Evolutionary conservation across 78 protist species (phyloP), one percentile per base, ranked within the genome.

Genomic region (Dictyostelium purpureum): DNA sequence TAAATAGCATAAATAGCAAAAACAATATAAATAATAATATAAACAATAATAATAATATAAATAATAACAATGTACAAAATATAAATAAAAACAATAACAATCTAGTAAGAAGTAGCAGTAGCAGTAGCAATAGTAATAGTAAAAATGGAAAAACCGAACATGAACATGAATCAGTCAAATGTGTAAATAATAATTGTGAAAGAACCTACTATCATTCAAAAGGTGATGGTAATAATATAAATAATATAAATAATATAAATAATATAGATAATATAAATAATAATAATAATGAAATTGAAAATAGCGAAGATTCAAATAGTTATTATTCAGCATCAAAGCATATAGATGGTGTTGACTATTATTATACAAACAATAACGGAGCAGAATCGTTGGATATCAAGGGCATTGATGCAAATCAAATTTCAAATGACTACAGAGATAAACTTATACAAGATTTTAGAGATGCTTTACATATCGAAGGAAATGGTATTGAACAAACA

Each of bases 341-440:
- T 51, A 16, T 51, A 21, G 56, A 75, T 35, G 81, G 81, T 33
- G 51, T 75, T 21, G 81, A 75, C 38, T 75, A 75, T 75, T 52
- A 75, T 52, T 75, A 75, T 75, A 75, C 81, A 38, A 75, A 75
- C 52, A 75, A 75, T 35, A 75, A 75, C 52, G 81, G 81, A 31
- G 81, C 52, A 5, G 81, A 75, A 21, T 51, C 61, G 16, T 51
- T 75, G 35, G 38, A 21, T 75, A 75, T 75, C 21, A 47, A 51
- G 33, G 81, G 81, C 31, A 52, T 35, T 4, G 81, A 75, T 75
- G 47, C 81, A 51, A 47, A n/a, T 35, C 33, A 59, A 28, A 24
- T 75, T 33, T 19, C 31, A 21, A 7, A 26, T 7, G 12, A 51
- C 24, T 35, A 75, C 12, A 75, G 33, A 37, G 81, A 75, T 6